phyloP scores from a whole-genome alignment of 2,329 filamentous ascomycete genomes.

The Nemania diffusa region DNA sequence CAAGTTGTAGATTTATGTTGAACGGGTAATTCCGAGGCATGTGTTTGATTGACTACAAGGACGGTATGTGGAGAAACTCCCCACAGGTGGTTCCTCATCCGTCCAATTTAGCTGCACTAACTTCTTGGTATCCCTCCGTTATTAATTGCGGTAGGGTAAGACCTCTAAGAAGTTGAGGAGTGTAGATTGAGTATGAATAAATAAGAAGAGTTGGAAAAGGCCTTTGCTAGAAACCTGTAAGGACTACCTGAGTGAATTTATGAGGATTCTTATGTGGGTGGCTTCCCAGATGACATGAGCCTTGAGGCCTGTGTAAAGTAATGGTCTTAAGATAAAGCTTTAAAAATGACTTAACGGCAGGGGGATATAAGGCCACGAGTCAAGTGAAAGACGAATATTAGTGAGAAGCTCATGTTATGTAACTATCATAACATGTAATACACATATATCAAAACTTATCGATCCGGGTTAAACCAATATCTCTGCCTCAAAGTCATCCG shows the following conservation, averaged over 20 bases:
- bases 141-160: not conserved
- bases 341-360: not conserved
- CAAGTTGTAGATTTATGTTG: too few relatives aligned
- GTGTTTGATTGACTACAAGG: too few relatives aligned
- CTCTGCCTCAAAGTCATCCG: slow-evolving; percentile 12
- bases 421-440: not conserved
- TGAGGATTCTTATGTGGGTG: not conserved
- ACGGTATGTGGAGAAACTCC: slow-evolving; percentile 4
- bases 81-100: slow-evolving; percentile 19
- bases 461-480: slow-evolving; percentile 34
- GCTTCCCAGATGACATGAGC: not conserved
- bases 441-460: not conserved
- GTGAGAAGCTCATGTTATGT: not conserved
- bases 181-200: too few relatives aligned
- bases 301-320: not conserved
- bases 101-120: not conserved
- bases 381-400: not conserved
- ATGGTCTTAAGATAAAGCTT: not conserved
- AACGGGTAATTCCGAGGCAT: too few relatives aligned
- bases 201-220: not conserved
- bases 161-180: not conserved
- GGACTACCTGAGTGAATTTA: not conserved
- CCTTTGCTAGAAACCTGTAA: not conserved
- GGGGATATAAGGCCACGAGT: not conserved
- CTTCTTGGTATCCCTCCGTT: slow-evolving; percentile 16